Percentiles rank a stretch among this genome's conserved stretches.
These are phyloP conservation scores for Rhizopus arrhizus DNA, from an alignment of 371 early-diverging fungal genomes.

Conservation along the genomic window DNA sequence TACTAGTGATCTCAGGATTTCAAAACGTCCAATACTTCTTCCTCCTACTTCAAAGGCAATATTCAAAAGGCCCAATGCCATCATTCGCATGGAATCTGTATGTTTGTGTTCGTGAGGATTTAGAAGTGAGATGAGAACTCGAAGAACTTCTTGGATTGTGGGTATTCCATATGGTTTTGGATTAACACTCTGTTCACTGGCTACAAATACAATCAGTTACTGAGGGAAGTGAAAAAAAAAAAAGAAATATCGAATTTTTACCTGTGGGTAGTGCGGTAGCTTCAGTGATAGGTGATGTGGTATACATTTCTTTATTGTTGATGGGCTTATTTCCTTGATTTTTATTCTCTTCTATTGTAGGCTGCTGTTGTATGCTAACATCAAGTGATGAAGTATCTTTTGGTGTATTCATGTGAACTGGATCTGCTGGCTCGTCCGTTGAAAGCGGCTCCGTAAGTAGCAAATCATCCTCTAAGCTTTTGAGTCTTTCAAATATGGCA, in stretches of 20 bases:
- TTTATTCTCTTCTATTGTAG: constrained; percentile 13
- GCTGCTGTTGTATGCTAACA: not conserved
- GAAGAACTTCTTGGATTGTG: constrained; percentile 84
- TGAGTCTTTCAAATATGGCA: constrained; percentile 70
- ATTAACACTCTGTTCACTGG: constrained; percentile 11
- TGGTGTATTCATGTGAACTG: not conserved
- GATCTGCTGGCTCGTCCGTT: too few relatives aligned
- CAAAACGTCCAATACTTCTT: constrained; percentile 71
- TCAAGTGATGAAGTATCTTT: not conserved
- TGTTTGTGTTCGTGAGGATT: constrained; percentile 91
- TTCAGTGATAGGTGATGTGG: not conserved
- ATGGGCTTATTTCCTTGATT: not conserved
- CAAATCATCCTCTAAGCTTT: constrained; percentile 48
- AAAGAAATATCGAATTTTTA: not conserved
- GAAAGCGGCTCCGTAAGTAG: constrained; percentile 36
- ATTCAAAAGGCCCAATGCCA: constrained; percentile 81
- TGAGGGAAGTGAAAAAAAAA: not conserved
- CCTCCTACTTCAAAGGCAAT: constrained; percentile 88
- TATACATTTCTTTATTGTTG: constrained; percentile 3
- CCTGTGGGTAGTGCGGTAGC: not conserved
- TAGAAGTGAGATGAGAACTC: constrained; percentile 86
- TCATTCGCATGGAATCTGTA: constrained; percentile 89
- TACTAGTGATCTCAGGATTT: constrained; percentile 69
- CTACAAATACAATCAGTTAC: constrained; percentile 4
- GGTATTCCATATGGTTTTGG: constrained; percentile 77